Evolutionary conservation across 2,329 filamentous ascomycete genomes (phyloP).

Genomic region (Pezicula rhizophila): DNA sequence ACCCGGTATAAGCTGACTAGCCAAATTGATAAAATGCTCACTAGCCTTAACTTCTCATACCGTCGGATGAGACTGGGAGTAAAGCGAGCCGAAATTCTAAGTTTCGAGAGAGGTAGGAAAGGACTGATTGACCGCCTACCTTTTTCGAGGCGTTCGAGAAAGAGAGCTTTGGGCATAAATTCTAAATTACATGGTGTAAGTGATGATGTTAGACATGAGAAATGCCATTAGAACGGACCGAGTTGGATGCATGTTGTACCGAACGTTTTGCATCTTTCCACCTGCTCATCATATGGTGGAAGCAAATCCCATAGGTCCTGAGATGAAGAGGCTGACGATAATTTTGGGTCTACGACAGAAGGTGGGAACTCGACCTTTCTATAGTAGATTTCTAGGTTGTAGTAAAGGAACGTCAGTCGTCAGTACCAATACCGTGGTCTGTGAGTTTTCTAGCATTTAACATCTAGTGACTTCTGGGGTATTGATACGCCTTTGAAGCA

Average conservation of each 20-base stretch:
- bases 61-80: constrained; percentile 40
- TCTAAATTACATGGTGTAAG: constrained; percentile 22
- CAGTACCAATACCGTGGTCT: not conserved
- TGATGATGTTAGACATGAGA: not conserved
- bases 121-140: constrained; percentile 41
- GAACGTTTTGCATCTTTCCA: constrained; percentile 29
- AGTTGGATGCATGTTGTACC: constrained; percentile 52
- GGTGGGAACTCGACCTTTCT: not conserved
- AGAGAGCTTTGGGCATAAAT: constrained; percentile 49
- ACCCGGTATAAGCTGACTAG: constrained; percentile 38
- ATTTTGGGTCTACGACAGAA: not conserved
- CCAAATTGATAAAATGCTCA: constrained; percentile 48
- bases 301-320: not conserved
- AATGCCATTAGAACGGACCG: not conserved
- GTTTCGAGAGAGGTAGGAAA: constrained; percentile 49
- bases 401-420: not conserved
- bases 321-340: not conserved
- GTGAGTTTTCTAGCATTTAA: not conserved
- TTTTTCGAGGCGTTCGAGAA: constrained; percentile 39
- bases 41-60: constrained; percentile 46
- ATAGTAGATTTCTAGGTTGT: not conserved
- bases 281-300: constrained; percentile 3
- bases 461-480: too few species aligned
- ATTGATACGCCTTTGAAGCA: too few species aligned
- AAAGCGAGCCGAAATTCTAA: constrained; percentile 51